Evolutionary conservation across 805 yeast species (phyloP), one percentile per base, ranked within the genome.

Genomic region (Zygoascus ofunaensis): DNA sequence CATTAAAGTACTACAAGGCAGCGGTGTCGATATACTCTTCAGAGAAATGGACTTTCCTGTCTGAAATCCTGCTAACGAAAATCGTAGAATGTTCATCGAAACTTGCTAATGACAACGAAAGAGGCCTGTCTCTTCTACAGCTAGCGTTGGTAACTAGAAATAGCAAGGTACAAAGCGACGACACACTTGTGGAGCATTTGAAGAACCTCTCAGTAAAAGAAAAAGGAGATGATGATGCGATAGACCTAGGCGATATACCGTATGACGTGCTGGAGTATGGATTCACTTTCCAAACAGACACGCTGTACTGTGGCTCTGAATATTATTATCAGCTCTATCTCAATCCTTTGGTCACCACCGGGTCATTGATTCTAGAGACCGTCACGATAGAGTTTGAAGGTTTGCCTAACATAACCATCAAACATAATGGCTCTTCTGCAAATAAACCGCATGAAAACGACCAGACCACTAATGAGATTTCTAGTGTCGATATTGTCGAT

Each of bases 41-140:
- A 26, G 78, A 69, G 34, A 50, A 55, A 3, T 76, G 80, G 79
- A 47, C 46, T 5, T 32, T 45, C 4, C 49, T 75, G 2, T 55
- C 65, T 4, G 55, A 58, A 0, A 32, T 56, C 3, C 55, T 73
- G 3, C 51, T 71, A 4, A 50, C 56, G 32, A 67, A 66, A 40
- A 52, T 77, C 10, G 55, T 70, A 15, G 52, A 57, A 22, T 72
- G 77, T 30, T 46, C 54, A 17, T 28, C 44, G 19, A 50, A 52
- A 5, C 34, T 37, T 12, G 43, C 37, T 4, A 39, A 42, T 36
- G 41, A 34, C 5, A 45, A 43, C 28, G 34, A 34, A 10, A n/a
- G 10, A 17, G 37, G 17, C 17, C 14, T 41, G 10, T 8, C 39
- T 8, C 15, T 23, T 18, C 17, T 12, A 15, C 20, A 32, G 22